Percentiles rank a stretch among this genome's conserved stretches.
Evolutionary conservation across 768 basidiomycete genomes (phyloP).

Genomic region (Phanerodontia chrysosporium): DNA sequence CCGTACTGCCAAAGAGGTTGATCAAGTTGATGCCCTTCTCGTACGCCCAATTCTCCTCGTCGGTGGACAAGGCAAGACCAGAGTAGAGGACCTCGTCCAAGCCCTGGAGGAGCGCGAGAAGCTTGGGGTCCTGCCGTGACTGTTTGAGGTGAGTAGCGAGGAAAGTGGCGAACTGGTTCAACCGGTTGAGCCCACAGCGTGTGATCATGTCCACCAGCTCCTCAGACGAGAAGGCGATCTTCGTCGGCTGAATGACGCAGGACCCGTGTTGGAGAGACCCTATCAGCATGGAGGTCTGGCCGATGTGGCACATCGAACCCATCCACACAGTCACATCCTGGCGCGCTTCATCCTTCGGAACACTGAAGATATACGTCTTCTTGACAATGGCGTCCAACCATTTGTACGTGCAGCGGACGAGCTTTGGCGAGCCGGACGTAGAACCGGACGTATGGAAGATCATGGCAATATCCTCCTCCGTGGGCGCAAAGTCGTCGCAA

Average conservation of each 20-base stretch:
- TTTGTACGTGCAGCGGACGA: slow-evolving; percentile 64
- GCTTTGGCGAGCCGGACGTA: slow-evolving; percentile 79
- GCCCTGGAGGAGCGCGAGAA: slow-evolving; percentile 50
- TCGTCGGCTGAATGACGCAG: slow-evolving; percentile 69
- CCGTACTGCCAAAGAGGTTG: slow-evolving; percentile 82
- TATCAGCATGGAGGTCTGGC: slow-evolving; percentile 70
- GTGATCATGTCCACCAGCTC: slow-evolving; percentile 72
- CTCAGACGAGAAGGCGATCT: slow-evolving; percentile 57
- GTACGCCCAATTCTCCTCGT: slow-evolving; percentile 71
- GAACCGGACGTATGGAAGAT: slow-evolving; percentile 81
- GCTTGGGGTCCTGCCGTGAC: slow-evolving; percentile 54
- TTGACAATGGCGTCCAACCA: slow-evolving; percentile 60
- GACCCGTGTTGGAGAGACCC: slow-evolving; percentile 69
- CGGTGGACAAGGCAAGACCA: slow-evolving; percentile 58
- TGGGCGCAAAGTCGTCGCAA: slow-evolving; percentile 36
- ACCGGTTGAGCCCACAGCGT: slow-evolving; percentile 63
- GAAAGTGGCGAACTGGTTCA: slow-evolving; percentile 73
- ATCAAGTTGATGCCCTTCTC: slow-evolving; percentile 58
- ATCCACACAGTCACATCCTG: slow-evolving; percentile 73
- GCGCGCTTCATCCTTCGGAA: slow-evolving; percentile 43
- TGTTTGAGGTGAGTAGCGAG: slow-evolving; percentile 59
- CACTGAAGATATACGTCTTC: slow-evolving; percentile 54
- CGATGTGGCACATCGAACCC: slow-evolving; percentile 86
- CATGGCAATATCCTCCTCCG: slow-evolving; percentile 47
- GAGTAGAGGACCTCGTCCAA: slow-evolving; percentile 65